A percentile compares a stretch with the other conserved stretches of the same genome.
Conservation (phyloP, 805 yeast genomes). For the Blastobotrys chiropterorum region DNA sequence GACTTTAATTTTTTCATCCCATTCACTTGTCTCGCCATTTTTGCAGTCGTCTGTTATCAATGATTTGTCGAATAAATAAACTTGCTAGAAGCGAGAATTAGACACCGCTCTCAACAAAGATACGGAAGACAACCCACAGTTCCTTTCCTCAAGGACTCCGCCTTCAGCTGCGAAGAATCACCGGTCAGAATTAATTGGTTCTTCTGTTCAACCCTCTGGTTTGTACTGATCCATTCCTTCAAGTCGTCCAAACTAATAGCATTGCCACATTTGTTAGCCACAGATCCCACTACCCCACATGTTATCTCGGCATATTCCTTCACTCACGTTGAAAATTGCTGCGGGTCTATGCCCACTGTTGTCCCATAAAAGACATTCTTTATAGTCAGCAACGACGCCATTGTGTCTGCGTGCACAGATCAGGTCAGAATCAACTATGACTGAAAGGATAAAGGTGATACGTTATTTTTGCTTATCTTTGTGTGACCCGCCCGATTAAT, state of each 20-base stretch:
- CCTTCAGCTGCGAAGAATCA: conserved; percentile 24
- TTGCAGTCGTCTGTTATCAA: conserved; percentile 7
- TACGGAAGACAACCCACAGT: not conserved
- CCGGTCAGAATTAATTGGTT: conserved; percentile 26
- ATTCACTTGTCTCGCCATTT: not conserved
- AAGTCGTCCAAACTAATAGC: conserved; percentile 19
- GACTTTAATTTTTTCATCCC: not conserved
- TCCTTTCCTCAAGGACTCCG: conserved; percentile 22
- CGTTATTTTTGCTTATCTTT: not conserved
- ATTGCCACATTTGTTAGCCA: not conserved
- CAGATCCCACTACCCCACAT: not conserved
- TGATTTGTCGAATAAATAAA: conserved; percentile 24
- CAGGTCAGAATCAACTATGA: not conserved
- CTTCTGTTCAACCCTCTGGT: conserved; percentile 16
- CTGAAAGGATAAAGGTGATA: not conserved
- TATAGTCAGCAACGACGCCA: conserved; percentile 16
- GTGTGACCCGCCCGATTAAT: not conserved
- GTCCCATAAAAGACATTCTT: conserved; percentile 26
- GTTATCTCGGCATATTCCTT: not conserved
- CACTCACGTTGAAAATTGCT: conserved; percentile 17
- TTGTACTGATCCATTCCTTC: conserved; percentile 13
- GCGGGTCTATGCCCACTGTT: conserved; percentile 16
- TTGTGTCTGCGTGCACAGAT: not conserved
- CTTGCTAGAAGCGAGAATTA: conserved; percentile 10
- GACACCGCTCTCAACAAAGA: too few species aligned